Base-by-base conservation (phyloP, 1,284 basidiomycete species). In the Leccinum laetum region DNA sequence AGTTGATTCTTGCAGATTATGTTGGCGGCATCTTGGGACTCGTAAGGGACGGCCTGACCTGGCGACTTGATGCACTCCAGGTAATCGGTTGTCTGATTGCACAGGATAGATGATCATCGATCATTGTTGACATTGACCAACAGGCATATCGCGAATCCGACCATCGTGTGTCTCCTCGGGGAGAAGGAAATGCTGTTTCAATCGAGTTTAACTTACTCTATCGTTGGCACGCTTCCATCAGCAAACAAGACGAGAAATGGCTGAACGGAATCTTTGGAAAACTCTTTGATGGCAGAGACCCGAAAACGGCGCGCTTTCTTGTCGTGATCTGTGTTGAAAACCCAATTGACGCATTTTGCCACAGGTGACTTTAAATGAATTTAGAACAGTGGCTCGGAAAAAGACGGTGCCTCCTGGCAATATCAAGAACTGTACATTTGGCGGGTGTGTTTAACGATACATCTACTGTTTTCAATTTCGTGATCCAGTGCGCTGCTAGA, bases 141-240 rank as follows among this genome's bases (percentile, higher is more conserved):
- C 37, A 74, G 75, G 13, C 60, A 8, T 77, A 67, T 61, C 73
- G 73, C 6, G 70, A 75, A 56, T 29, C 60, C 2, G 62, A 70
- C 39, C 76, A 75, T 53, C 26, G 14, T 0, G 35, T 76, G 9
- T 75, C 85, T n/a, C 82, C 83, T 35, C 83, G 85, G 16, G 92
- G 92, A 26, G 79, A 86, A 71, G 92, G 92, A 49, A 94, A 93
- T 71, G 85, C 84, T 58, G 84, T 86, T 66, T 89, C 89, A 0
- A 76, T 92, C 60, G 92, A 94, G 74, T 92, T 92, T 78, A 92
- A 91, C 71, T 78, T 90, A 7, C 77, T 92, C 14, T 92, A 92
- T 73, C 80, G 86, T 57, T 94, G 92, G 92, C 92, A 94, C 71
- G 81, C 90, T 13, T 82, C 88, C 1, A 75, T 90, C 9, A 90